Percentiles rank a stretch among this genome's conserved stretches.
phyloP scores from a whole-genome alignment of 495 filamentous ascomycete genomes.

The Trichoderma orchidacearum region DNA sequence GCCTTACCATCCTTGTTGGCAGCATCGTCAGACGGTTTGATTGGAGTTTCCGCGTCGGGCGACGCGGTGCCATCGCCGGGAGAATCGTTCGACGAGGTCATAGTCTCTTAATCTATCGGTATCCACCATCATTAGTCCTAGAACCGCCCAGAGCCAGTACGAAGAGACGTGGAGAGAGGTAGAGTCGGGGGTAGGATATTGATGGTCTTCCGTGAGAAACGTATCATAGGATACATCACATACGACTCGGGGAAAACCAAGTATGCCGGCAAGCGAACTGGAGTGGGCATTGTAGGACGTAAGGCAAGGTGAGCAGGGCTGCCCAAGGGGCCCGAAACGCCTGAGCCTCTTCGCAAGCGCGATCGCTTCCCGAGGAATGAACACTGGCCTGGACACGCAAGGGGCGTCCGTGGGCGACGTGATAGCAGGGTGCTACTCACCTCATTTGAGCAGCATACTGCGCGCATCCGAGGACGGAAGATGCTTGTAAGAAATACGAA shows the following conservation, averaged over 20 bases:
- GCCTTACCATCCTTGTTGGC: not conserved
- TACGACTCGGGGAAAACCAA: not conserved
- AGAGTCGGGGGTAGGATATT: too few relatives aligned
- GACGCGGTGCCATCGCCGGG: not conserved
- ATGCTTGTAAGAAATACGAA: not conserved
- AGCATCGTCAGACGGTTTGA: not conserved
- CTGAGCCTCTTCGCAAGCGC: not conserved
- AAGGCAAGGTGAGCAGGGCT: not conserved
- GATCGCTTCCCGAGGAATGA: not conserved
- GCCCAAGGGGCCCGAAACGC: not conserved
- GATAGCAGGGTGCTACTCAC: not conserved
- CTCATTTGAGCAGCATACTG: slow-evolving; percentile 1
- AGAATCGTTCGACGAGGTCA: not conserved
- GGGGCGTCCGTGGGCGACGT: not conserved
- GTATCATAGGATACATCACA: not conserved
- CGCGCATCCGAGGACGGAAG: not conserved
- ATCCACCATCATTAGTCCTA: not conserved
- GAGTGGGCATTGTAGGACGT: not conserved
- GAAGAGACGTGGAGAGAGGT: not conserved
- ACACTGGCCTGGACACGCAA: too few relatives aligned
- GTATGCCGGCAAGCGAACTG: not conserved
- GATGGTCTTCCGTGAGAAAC: too few relatives aligned
- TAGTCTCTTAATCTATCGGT: not conserved
- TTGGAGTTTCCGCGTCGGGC: not conserved
- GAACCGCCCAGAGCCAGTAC: not conserved